These are phyloP conservation scores for Saposhnikovia divaricata DNA, from an alignment of 129 eudicot species.

Conservation along the genomic window DNA sequence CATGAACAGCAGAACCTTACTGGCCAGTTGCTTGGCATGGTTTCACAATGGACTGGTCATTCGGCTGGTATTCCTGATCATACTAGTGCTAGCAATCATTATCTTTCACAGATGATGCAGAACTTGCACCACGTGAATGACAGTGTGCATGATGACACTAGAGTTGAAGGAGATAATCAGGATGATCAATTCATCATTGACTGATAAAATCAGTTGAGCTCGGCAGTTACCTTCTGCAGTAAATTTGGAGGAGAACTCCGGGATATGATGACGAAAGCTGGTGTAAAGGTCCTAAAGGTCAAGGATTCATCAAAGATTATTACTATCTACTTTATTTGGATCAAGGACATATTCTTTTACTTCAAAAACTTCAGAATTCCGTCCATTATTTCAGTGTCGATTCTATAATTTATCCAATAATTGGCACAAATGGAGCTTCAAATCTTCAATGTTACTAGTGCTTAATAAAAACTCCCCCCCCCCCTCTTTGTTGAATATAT, in stretches of 20 bases:
- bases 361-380: neutral
- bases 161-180: constrained; percentile 74
- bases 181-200: constrained; percentile 85
- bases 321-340: neutral
- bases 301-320: neutral
- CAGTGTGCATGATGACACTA: constrained; percentile 73
- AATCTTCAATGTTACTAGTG: constrained; percentile 1
- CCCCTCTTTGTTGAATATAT: neutral
- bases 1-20: constrained; percentile 80
- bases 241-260: neutral
- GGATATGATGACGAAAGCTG: neutral
- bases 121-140: constrained; percentile 72
- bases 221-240: constrained; percentile 6
- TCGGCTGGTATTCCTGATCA: constrained; percentile 60
- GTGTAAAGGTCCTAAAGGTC: constrained; percentile 15
- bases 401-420: constrained; percentile 1
- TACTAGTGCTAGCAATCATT: constrained; percentile 53
- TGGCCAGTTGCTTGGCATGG: constrained; percentile 60
- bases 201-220: constrained; percentile 27
- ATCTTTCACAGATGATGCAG: constrained; percentile 91
- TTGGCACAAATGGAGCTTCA: constrained; percentile 4
- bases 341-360: neutral
- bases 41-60: constrained; percentile 84
- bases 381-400: neutral
- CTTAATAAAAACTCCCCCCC: neutral